phyloP scores from a whole-genome alignment of 1,284 basidiomycete genomes.

The Volvariella surrecta region DNA sequence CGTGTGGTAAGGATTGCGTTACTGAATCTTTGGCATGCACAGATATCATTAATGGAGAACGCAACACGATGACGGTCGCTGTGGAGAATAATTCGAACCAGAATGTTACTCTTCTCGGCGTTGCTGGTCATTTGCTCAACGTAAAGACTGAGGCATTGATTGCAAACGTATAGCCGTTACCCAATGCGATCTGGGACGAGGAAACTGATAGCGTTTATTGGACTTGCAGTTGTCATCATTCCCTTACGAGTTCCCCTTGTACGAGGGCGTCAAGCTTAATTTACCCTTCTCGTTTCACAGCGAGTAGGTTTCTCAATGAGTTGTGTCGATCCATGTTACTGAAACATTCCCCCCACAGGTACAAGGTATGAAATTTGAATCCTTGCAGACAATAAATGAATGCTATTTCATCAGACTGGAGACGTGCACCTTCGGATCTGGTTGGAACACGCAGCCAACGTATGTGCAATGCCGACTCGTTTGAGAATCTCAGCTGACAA shows the following conservation, averaged over 20 bases:
- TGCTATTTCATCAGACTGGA: slow-evolving; percentile 50
- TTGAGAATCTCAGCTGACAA: slow-evolving; percentile 8
- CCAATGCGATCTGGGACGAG: background rate
- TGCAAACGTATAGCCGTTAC: slow-evolving; percentile 54
- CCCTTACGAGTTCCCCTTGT: slow-evolving; percentile 52
- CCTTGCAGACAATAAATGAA: slow-evolving; percentile 6
- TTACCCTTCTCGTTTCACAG: slow-evolving; percentile 75
- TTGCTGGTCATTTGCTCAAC: slow-evolving; percentile 69
- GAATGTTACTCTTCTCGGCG: slow-evolving; percentile 67
- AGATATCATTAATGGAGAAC: slow-evolving; percentile 85
- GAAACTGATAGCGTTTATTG: slow-evolving; percentile 7
- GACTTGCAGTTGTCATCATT: slow-evolving; percentile 48
- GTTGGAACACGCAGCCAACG: slow-evolving; percentile 65
- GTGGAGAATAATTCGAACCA: slow-evolving; percentile 72
- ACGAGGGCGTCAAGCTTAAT: slow-evolving; percentile 58
- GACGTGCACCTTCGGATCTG: slow-evolving; percentile 75
- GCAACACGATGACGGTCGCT: slow-evolving; percentile 58
- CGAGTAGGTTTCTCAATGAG: slow-evolving; percentile 52
- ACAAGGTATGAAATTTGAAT: slow-evolving; percentile 36
- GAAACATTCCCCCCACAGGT: no score
- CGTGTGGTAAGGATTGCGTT: no score
- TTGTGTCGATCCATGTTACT: slow-evolving; percentile 9
- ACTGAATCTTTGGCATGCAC: no score
- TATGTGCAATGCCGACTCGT: slow-evolving; percentile 22
- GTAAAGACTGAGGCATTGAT: slow-evolving; percentile 57